Conservation (phyloP, 208 protist species). For the Kentomonas sorsogonicus region DNA sequence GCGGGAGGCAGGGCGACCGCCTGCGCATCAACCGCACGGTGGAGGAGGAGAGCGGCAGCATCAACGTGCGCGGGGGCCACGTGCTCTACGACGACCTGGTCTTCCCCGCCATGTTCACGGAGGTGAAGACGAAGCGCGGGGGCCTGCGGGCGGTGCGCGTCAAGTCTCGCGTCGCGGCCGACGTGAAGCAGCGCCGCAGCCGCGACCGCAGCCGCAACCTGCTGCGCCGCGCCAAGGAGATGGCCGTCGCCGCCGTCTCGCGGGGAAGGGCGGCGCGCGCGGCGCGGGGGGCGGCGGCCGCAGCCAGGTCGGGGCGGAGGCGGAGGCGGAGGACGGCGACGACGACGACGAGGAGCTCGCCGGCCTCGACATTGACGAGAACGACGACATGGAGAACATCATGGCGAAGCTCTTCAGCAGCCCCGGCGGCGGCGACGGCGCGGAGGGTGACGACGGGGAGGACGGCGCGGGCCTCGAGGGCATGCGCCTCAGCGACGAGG, state of each 20-base stretch:
- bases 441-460: slow-evolving; percentile 5
- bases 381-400: slow-evolving; percentile 28
- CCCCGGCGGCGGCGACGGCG: neutral
- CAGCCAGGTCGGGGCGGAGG: slow-evolving; percentile 10
- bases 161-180: slow-evolving; percentile 28
- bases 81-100: slow-evolving; percentile 36
- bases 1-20: too few relatives aligned
- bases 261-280: slow-evolving; percentile 15
- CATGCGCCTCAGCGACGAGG: slow-evolving; percentile 26
- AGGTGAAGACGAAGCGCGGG: slow-evolving; percentile 41
- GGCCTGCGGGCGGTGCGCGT: slow-evolving; percentile 45
- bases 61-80: neutral
- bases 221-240: slow-evolving; percentile 22
- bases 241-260: slow-evolving; percentile 9
- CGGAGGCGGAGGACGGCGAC: slow-evolving; percentile 17
- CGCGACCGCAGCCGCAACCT: slow-evolving; percentile 26
- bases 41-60: neutral
- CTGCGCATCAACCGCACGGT: neutral
- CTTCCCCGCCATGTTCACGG: slow-evolving; percentile 76
- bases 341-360: slow-evolving; percentile 26
- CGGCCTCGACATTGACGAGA: slow-evolving; percentile 28
- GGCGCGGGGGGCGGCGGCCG: slow-evolving; percentile 10
- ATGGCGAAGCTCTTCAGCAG: neutral
- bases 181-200: slow-evolving; percentile 19
- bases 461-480: slow-evolving; percentile 20